Conservation (phyloP, 164 flowering plant species). For the Kingdonia uniflora region DNA sequence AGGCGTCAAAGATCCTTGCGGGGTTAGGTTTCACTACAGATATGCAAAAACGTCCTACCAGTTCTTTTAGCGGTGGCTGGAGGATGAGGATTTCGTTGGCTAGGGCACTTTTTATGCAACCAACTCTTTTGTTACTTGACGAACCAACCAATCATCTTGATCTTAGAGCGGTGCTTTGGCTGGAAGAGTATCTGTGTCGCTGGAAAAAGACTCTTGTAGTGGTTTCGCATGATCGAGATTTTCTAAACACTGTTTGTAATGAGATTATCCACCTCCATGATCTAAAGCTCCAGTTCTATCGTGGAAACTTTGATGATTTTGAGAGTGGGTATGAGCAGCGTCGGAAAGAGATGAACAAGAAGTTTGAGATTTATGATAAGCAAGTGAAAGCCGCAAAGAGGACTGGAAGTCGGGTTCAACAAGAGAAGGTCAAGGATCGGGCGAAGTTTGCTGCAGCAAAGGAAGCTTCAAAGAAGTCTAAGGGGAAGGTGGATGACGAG, state of each 20-base stretch:
- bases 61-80: slow-evolving; percentile 8
- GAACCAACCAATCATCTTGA: slow-evolving; percentile 2
- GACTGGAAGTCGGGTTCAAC: neutral
- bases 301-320: slow-evolving; percentile 1
- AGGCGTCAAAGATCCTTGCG: slow-evolving; percentile 9
- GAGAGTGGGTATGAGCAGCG: slow-evolving; percentile 1
- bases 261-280: slow-evolving; percentile 5
- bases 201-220: slow-evolving; percentile 5
- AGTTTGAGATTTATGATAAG: neutral
- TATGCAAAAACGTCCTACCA: slow-evolving; percentile 1
- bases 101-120: slow-evolving; percentile 9
- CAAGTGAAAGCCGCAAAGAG: neutral
- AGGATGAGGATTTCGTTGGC: slow-evolving; percentile 11
- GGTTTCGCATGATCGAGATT: neutral
- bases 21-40: slow-evolving; percentile 4
- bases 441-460: slow-evolving; percentile 2
- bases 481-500: slow-evolving; percentile 4
- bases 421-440: slow-evolving; percentile 1
- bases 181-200: slow-evolving; percentile 4
- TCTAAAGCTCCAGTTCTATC: neutral
- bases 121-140: slow-evolving; percentile 4
- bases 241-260: neutral
- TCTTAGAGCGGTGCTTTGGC: neutral
- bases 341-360: slow-evolving; percentile 1
- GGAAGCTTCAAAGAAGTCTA: neutral